Evolutionary conservation across 2,329 filamentous ascomycete genomes (phyloP).

Genomic region (Alternaria novae-zelandiae): DNA sequence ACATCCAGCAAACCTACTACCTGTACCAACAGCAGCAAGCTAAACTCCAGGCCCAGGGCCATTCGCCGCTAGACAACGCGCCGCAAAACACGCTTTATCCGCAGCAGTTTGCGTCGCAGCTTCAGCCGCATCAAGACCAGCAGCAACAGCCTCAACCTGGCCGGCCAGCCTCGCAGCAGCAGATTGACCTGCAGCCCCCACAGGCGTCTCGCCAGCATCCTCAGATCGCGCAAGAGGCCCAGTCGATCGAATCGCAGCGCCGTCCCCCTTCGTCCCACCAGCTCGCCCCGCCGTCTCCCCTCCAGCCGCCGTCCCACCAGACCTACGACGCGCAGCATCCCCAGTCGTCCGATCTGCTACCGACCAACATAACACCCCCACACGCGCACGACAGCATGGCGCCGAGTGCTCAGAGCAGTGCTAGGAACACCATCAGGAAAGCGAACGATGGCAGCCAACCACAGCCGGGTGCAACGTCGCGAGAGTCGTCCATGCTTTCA

Average conservation of each 20-base stretch:
- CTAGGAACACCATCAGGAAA: constrained; percentile 44
- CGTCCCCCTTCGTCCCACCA: constrained; percentile 45
- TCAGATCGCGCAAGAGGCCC: constrained; percentile 38
- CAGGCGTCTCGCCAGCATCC: constrained; percentile 39
- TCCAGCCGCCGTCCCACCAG: constrained; percentile 41
- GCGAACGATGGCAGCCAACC: constrained; percentile 39
- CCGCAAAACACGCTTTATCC: constrained; percentile 35
- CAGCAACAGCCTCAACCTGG: constrained; percentile 37
- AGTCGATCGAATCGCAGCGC: constrained; percentile 37
- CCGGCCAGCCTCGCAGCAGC: constrained; percentile 39
- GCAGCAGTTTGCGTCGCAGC: constrained; percentile 22
- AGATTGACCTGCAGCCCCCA: constrained; percentile 41
- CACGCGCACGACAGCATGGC: constrained; percentile 45
- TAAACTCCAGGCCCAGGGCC: constrained; percentile 27
- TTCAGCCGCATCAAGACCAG: constrained; percentile 28
- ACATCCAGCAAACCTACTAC: constrained; percentile 34
- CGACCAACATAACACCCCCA: constrained; percentile 36
- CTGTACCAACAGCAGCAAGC: constrained; percentile 26
- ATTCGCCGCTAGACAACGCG: constrained; percentile 34
- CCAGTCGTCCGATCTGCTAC: constrained; percentile 32
- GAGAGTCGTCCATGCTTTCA: constrained; percentile 45
- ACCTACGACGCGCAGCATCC: constrained; percentile 40
- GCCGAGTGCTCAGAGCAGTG: constrained; percentile 27
- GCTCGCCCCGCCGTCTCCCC: constrained; percentile 44
- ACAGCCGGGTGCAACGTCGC: constrained; percentile 39